Percentiles rank a stretch among this genome's conserved stretches.
phyloP scores from a whole-genome alignment of 2,329 filamentous ascomycete genomes.

The Epichloe aotearoae region DNA sequence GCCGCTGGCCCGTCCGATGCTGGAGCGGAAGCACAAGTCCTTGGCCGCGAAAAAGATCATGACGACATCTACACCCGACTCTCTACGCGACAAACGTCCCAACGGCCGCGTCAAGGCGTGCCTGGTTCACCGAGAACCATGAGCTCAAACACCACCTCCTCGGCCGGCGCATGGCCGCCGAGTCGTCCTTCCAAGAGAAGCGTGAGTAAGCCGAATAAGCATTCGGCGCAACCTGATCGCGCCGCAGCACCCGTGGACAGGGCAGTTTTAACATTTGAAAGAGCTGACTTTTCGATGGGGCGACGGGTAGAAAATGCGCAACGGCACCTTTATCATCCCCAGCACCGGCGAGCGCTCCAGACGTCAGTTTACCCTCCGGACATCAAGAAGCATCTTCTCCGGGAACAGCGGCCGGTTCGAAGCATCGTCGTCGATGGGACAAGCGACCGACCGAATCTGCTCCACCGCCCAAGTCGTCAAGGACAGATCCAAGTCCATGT shows the following conservation, averaged over 20 bases:
- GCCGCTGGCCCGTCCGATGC: no score
- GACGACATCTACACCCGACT: slow-evolving; percentile 1
- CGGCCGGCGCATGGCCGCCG: slow-evolving; percentile 27
- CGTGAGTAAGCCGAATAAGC: slow-evolving; percentile 19
- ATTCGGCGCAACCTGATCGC: neutral
- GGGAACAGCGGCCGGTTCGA: slow-evolving; percentile 13
- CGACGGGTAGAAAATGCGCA: slow-evolving; percentile 51
- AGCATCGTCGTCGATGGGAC: slow-evolving; percentile 10
- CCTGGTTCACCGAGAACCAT: slow-evolving; percentile 20
- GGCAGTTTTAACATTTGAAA: neutral
- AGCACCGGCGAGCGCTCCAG: slow-evolving; percentile 73
- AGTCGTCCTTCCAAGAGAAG: slow-evolving; percentile 31
- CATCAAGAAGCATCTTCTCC: slow-evolving; percentile 21
- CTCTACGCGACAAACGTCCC: neutral
- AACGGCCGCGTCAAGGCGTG: slow-evolving; percentile 7
- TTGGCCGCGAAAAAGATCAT: neutral
- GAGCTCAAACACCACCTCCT: slow-evolving; percentile 21
- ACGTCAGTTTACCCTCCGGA: slow-evolving; percentile 64
- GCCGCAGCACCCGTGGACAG: neutral
- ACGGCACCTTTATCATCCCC: slow-evolving; percentile 79
- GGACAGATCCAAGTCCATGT: slow-evolving; percentile 26
- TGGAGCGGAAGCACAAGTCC: no score
- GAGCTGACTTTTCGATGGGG: neutral
- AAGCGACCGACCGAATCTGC: slow-evolving; percentile 7
- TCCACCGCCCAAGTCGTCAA: slow-evolving; percentile 9